Percentiles rank a stretch among this genome's conserved stretches.
These are phyloP conservation scores for Abortiporus biennis DNA, from an alignment of 1,284 basidiomycete species.

Conservation along the genomic window DNA sequence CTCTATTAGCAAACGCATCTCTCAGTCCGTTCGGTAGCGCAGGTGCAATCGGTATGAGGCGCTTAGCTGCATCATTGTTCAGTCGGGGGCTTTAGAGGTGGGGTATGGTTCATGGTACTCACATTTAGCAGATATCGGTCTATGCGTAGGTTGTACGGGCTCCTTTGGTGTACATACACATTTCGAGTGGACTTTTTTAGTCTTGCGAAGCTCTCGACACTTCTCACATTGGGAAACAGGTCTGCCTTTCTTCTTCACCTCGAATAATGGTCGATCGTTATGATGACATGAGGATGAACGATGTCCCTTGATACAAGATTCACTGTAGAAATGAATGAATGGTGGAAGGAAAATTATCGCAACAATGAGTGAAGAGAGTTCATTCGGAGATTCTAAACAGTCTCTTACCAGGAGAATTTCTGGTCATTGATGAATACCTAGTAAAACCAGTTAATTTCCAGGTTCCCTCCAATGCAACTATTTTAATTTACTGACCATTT, in stretches of 20 bases:
- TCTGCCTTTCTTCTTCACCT: slow-evolving; percentile 79
- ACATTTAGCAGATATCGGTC: slow-evolving; percentile 14
- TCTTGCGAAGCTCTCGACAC: slow-evolving; percentile 73
- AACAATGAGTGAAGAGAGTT: not conserved
- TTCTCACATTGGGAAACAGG: slow-evolving; percentile 78
- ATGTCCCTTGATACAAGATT: slow-evolving; percentile 82
- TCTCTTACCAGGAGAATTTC: slow-evolving; percentile 82
- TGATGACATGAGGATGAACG: slow-evolving; percentile 74
- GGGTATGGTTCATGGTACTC: slow-evolving; percentile 1
- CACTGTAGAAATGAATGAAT: slow-evolving; percentile 33
- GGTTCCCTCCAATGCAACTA: too few relatives aligned
- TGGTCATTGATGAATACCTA: slow-evolving; percentile 75
- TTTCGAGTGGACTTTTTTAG: slow-evolving; percentile 67
- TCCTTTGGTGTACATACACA: slow-evolving; percentile 39
- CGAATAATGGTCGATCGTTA: slow-evolving; percentile 70
- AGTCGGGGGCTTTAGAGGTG: not conserved
- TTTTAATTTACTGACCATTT: too few relatives aligned
- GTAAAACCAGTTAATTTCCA: too few relatives aligned
- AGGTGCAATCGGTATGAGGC: slow-evolving; percentile 22
- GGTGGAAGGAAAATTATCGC: not conserved
- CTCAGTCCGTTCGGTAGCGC: slow-evolving; percentile 24
- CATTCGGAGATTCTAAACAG: slow-evolving; percentile 12
- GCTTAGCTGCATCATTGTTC: slow-evolving; percentile 10
- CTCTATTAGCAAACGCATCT: slow-evolving; percentile 11
- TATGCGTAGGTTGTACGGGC: slow-evolving; percentile 8